These are phyloP conservation scores for Geotrichum australiense DNA, from an alignment of 1,139 yeast genomes.

Conservation along the genomic window DNA sequence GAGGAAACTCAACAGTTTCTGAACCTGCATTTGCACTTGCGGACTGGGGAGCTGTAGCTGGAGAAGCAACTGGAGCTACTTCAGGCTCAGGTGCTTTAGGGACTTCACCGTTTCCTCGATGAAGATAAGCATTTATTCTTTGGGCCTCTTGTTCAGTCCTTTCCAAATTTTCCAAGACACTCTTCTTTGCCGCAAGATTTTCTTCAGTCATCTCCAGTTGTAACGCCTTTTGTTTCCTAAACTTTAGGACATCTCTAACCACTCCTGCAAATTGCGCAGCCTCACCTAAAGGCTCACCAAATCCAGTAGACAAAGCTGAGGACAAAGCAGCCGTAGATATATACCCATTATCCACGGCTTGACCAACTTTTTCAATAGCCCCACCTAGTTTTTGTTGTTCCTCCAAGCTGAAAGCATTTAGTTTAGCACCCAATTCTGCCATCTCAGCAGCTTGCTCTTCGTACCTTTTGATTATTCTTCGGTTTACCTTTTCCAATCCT, in stretches of 20 bases:
- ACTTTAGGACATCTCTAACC: conserved; percentile 60
- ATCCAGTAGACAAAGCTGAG: conserved; percentile 61
- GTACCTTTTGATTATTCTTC: conserved; percentile 54
- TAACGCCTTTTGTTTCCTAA: conserved; percentile 57
- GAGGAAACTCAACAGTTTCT: conserved; percentile 21
- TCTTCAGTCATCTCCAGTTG: conserved; percentile 58
- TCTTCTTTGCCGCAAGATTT: conserved; percentile 42
- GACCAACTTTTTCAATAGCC: conserved; percentile 69
- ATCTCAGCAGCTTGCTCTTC: conserved; percentile 60
- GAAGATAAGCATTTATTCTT: conserved; percentile 33
- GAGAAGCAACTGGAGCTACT: conserved; percentile 8
- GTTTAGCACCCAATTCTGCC: conserved; percentile 61
- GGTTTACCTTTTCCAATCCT: conserved; percentile 60
- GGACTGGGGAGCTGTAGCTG: not conserved
- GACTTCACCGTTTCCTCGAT: conserved; percentile 19
- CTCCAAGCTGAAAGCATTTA: conserved; percentile 67
- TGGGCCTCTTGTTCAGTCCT: conserved; percentile 39
- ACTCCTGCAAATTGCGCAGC: conserved; percentile 69
- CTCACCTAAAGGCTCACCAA: conserved; percentile 81
- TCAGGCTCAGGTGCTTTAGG: conserved; percentile 1
- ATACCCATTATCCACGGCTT: conserved; percentile 67
- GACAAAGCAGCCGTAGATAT: conserved; percentile 61
- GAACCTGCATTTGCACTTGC: not conserved
- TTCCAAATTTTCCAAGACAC: conserved; percentile 35
- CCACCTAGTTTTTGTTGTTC: conserved; percentile 44